These are phyloP conservation scores for Globisporangium parvum DNA, from an alignment of 352 stramenopile species.

Conservation along the genomic window DNA sequence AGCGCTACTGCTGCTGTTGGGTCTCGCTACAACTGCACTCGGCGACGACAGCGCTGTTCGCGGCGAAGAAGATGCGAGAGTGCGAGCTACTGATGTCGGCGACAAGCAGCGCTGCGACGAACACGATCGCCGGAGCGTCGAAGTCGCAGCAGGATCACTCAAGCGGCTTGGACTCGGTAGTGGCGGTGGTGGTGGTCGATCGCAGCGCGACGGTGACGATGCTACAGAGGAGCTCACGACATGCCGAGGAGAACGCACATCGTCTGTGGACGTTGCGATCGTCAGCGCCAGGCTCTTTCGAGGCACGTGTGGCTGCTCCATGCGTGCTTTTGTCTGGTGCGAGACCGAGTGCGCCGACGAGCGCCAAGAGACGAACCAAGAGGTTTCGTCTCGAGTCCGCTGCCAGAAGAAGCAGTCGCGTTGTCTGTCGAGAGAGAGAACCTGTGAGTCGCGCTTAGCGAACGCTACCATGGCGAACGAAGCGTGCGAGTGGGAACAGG, in stretches of 20 bases:
- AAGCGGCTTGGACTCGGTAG: slow-evolving; percentile 6
- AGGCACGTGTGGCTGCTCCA: slow-evolving; percentile 8
- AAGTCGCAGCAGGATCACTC: not conserved
- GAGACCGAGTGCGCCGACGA: no score
- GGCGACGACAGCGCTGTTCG: not conserved
- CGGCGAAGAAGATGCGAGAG: not conserved
- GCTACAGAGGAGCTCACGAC: not conserved
- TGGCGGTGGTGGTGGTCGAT: not conserved
- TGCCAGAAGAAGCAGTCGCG: no score
- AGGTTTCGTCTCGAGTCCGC: no score
- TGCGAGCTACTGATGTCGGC: not conserved
- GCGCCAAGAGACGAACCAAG: no score
- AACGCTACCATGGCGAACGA: no score
- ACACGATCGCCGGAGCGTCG: slow-evolving; percentile 20
- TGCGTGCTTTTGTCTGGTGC: no score
- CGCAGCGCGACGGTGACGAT: not conserved
- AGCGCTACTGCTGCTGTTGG: not conserved
- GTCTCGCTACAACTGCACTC: not conserved
- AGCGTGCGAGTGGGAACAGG: no score
- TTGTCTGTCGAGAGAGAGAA: no score
- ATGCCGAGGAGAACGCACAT: not conserved
- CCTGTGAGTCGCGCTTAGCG: no score
- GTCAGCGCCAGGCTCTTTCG: slow-evolving; percentile 2
- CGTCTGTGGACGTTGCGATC: not conserved
- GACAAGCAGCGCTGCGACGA: slow-evolving; percentile 28